Evolutionary conservation across 2,329 filamentous ascomycete genomes (phyloP).

Genomic region (Trichoderma citrinoviride): DNA sequence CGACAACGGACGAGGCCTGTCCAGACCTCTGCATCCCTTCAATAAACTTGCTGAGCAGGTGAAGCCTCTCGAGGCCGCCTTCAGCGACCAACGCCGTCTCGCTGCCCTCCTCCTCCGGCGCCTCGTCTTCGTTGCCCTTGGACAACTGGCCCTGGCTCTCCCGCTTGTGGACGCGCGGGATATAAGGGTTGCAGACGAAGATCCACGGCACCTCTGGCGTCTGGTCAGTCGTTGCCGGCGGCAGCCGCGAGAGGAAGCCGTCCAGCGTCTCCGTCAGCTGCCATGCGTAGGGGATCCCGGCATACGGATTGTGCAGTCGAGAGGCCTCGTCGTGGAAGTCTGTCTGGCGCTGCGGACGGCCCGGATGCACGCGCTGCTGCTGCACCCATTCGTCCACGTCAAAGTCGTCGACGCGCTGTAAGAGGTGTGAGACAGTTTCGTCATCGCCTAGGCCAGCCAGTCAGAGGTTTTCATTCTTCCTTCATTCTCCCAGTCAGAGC

Average conservation of each 20-base stretch:
- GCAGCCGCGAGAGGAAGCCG: constrained; percentile 65
- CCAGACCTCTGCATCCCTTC: constrained; percentile 42
- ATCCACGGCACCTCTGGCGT: constrained; percentile 61
- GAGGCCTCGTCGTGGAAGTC: constrained; percentile 27
- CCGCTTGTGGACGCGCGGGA: constrained; percentile 36
- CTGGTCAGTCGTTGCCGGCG: constrained; percentile 59
- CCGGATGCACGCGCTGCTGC: constrained; percentile 30
- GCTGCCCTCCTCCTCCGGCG: constrained; percentile 44
- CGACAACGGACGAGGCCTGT: constrained; percentile 37
- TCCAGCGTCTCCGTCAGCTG: constrained; percentile 62
- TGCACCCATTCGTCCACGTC: constrained; percentile 46
- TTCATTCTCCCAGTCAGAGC: neutral
- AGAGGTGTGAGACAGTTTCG: constrained; percentile 45
- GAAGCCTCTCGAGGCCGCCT: constrained; percentile 51
- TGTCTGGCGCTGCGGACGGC: constrained; percentile 28
- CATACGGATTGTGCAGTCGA: constrained; percentile 57
- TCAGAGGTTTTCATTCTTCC: neutral
- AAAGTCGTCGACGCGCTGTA: constrained; percentile 51
- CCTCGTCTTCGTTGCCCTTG: constrained; percentile 50
- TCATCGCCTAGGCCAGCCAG: constrained; percentile 50
- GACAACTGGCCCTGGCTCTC: constrained; percentile 38
- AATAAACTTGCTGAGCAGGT: constrained; percentile 48
- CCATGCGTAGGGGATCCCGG: constrained; percentile 54
- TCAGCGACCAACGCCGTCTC: constrained; percentile 50
- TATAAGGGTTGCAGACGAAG: constrained; percentile 65